These are phyloP conservation scores for Dimargaris xerosporica DNA, from an alignment of 192 early-diverging fungal species.

Conservation along the genomic window DNA sequence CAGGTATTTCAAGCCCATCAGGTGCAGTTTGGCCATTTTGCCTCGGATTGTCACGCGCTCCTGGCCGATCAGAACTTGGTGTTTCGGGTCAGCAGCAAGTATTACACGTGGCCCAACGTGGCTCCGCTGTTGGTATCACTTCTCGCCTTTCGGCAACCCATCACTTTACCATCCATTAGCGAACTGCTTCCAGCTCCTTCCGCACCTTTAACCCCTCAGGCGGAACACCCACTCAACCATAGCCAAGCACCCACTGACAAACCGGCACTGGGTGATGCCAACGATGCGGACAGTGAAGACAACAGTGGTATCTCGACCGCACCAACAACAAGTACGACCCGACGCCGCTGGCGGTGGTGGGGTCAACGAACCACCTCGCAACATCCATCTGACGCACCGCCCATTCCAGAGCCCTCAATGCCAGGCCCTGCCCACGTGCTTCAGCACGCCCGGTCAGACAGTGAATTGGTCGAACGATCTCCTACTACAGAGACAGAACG, in stretches of 20 bases:
- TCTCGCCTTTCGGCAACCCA: conserved; percentile 20
- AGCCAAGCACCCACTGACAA: neutral
- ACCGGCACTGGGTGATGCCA: neutral
- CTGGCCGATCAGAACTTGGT: conserved; percentile 19
- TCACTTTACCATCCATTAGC: neutral
- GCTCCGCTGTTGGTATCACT: conserved; percentile 22
- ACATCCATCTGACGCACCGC: neutral
- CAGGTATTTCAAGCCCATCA: conserved; percentile 15
- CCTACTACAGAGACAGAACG: neutral
- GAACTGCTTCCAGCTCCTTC: neutral
- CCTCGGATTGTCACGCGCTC: conserved; percentile 7
- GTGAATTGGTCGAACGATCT: neutral
- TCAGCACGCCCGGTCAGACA: neutral
- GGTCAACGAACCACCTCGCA: neutral
- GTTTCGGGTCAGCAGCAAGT: conserved; percentile 12
- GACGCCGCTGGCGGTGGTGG: neutral
- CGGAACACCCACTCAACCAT: no score
- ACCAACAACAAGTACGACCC: neutral
- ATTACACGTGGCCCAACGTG: conserved; percentile 22
- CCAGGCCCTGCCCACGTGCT: neutral
- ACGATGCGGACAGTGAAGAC: conserved; percentile 1
- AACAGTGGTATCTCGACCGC: neutral
- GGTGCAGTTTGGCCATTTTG: neutral
- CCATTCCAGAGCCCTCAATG: neutral
- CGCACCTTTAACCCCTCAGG: no score